Evolutionary conservation across 2,329 filamentous ascomycete genomes (phyloP).

Genomic region (Pseudocercospora eumusae): DNA sequence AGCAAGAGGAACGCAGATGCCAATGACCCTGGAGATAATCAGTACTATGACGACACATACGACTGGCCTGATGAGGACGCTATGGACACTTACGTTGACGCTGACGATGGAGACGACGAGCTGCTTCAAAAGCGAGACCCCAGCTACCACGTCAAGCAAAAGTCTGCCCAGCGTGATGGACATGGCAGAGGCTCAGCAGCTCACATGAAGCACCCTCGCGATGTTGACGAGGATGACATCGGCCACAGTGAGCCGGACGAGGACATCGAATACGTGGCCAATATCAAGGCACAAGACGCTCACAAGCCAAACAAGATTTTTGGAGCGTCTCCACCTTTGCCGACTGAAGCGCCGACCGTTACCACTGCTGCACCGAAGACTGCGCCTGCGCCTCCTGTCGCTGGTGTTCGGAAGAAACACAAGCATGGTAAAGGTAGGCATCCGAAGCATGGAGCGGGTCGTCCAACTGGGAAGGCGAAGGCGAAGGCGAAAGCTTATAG

Average conservation of each 20-base stretch:
- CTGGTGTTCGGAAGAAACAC: neutral
- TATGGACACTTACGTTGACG: neutral
- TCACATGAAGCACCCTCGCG: neutral
- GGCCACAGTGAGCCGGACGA: neutral
- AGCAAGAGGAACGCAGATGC: neutral
- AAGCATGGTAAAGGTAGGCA: slow-evolving; percentile 5
- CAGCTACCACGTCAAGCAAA: neutral
- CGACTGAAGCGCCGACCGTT: neutral
- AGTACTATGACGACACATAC: neutral
- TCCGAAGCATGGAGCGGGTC: neutral
- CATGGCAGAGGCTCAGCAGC: neutral
- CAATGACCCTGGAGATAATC: neutral
- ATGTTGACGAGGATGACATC: neutral
- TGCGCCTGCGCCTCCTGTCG: neutral
- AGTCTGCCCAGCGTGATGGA: neutral
- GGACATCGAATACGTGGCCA: neutral
- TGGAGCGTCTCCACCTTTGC: neutral
- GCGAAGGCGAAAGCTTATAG: neutral
- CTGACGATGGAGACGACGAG: neutral
- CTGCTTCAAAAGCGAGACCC: neutral
- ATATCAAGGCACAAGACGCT: neutral
- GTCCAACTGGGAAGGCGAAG: no score
- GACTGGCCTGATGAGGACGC: neutral
- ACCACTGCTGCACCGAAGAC: slow-evolving; percentile 4
- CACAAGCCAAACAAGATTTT: neutral